Conservation (phyloP, 169 alveolate genomes). For the Cryptosporidium xiaoi region DNA sequence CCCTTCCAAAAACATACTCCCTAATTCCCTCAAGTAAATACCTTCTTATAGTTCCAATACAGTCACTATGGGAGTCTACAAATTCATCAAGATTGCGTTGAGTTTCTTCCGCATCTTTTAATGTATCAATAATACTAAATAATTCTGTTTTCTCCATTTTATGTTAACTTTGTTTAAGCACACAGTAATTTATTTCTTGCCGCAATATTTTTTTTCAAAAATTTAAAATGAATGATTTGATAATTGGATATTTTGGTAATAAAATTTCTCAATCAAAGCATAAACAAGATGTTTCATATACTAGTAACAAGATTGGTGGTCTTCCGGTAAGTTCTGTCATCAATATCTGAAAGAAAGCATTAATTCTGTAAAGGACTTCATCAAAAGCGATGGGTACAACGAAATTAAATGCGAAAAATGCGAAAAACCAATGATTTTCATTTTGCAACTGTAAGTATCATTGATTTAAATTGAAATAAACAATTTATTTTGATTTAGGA, state of each 20-base stretch:
- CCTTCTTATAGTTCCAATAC: conserved; percentile 67
- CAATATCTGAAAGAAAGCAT: neutral
- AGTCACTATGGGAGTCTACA: conserved; percentile 71
- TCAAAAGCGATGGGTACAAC: neutral
- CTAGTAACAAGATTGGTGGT: conserved; percentile 56
- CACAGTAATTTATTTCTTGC: conserved; percentile 7
- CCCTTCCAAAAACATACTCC: conserved; percentile 38
- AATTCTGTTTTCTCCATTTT: conserved; percentile 9
- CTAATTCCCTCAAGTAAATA: conserved; percentile 60
- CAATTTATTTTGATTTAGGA: neutral
- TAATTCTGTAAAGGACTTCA: conserved; percentile 31
- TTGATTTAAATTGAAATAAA: neutral
- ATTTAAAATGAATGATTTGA: neutral
- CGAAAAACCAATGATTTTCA: conserved; percentile 21
- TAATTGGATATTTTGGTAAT: conserved; percentile 38
- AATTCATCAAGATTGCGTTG: conserved; percentile 45
- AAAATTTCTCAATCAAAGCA: neutral
- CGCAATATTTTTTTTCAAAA: neutral
- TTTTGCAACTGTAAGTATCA: conserved; percentile 54
- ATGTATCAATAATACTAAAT: conserved; percentile 20
- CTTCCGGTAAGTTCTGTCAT: conserved; percentile 37
- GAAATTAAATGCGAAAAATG: conserved; percentile 20
- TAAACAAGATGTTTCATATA: neutral
- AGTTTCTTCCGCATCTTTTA: conserved; percentile 34
- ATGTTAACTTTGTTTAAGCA: neutral